Percentiles rank a stretch among this genome's conserved stretches.
Evolutionary conservation across 2,329 filamentous ascomycete species (phyloP).

Genomic region (Neurospora sp.): DNA sequence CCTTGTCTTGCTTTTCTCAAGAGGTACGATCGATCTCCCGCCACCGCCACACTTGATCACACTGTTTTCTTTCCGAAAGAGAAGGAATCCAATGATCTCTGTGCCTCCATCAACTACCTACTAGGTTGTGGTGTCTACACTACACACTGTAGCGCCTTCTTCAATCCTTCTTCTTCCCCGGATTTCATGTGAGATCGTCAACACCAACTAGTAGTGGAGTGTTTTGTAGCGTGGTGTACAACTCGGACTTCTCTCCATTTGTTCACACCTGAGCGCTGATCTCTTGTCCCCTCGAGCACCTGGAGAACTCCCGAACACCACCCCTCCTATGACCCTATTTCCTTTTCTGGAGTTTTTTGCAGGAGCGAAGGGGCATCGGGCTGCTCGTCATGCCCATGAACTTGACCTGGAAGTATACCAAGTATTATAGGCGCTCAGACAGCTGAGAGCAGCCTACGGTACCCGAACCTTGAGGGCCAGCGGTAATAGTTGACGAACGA

Average conservation of each 20-base stretch:
- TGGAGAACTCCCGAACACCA: not conserved
- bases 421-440: not conserved
- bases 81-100: not conserved
- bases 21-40: not conserved
- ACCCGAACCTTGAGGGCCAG: not conserved
- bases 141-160: not conserved
- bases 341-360: not conserved
- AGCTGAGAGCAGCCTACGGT: not conserved
- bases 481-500: not conserved
- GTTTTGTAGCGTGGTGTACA: not conserved
- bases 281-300: not conserved
- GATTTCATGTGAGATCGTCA: not conserved
- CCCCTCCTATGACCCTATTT: not conserved
- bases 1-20: not conserved
- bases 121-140: not conserved
- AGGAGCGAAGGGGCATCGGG: not conserved
- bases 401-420: not conserved
- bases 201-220: not conserved
- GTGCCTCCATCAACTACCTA: not conserved
- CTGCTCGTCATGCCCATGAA: not conserved
- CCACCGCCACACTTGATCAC: not conserved
- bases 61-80: not conserved
- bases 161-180: not conserved
- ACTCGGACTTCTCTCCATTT: not conserved
- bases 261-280: not conserved